phyloP scores from a whole-genome alignment of 495 filamentous ascomycete genomes.

The Polyplosphaeria fusca region DNA sequence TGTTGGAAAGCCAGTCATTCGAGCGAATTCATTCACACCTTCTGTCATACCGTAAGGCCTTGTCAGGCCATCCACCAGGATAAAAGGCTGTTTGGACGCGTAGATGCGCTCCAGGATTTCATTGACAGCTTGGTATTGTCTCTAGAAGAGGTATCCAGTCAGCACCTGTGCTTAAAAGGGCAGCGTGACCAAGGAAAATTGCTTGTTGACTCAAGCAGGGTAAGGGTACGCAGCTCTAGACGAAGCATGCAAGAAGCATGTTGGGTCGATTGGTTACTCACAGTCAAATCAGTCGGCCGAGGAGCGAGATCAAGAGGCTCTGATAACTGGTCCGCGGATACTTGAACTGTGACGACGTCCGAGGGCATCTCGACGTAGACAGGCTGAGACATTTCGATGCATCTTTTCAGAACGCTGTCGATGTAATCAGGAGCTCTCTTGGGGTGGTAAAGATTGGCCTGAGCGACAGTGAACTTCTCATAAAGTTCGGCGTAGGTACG shows the following conservation, averaged over 20 bases:
- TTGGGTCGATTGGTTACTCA: too few species aligned
- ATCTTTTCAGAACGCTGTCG: constrained; percentile 43
- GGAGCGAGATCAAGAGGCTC: too few species aligned
- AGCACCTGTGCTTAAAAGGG: too few species aligned
- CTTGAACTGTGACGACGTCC: constrained; percentile 42
- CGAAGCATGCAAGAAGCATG: too few species aligned
- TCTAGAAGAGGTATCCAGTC: neutral
- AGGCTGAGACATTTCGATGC: constrained; percentile 43
- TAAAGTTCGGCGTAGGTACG: constrained; percentile 44
- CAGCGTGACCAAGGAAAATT: too few species aligned
- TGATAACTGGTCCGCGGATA: neutral
- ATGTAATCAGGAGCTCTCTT: constrained; percentile 42
- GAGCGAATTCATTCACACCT: constrained; percentile 27
- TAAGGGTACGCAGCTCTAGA: too few species aligned
- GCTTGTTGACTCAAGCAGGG: too few species aligned
- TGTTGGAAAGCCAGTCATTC: constrained; percentile 21
- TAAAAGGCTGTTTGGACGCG: constrained; percentile 22
- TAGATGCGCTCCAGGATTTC: constrained; percentile 9
- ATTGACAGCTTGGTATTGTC: neutral
- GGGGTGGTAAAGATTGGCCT: constrained; percentile 42
- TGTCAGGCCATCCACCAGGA: constrained; percentile 24
- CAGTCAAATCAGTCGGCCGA: too few species aligned
- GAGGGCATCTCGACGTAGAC: constrained; percentile 48
- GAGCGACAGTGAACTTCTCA: constrained; percentile 43
- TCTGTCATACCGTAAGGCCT: constrained; percentile 7